These are phyloP conservation scores for Strigomonas culicis DNA, from an alignment of 208 protist genomes.

Conservation along the genomic window DNA sequence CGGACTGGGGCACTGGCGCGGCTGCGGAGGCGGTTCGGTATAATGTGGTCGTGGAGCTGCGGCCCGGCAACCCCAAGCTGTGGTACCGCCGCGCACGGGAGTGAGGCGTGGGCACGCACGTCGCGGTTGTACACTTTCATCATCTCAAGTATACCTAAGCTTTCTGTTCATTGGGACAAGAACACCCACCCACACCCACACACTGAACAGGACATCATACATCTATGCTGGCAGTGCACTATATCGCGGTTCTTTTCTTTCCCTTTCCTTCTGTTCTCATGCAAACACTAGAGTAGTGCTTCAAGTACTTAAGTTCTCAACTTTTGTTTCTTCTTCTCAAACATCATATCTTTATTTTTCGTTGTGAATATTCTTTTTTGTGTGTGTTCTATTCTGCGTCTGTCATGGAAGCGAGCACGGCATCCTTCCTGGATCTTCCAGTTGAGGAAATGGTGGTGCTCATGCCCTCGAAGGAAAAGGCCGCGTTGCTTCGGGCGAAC, in stretches of 20 bases:
- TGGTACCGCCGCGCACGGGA: conserved; percentile 14
- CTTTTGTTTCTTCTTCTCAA: no score
- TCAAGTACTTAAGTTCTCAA: no score
- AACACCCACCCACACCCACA: no score
- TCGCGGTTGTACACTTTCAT: background rate
- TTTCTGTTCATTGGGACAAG: no score
- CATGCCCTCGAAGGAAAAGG: background rate
- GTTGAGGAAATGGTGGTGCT: background rate
- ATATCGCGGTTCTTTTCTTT: no score
- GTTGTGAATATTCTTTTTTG: no score
- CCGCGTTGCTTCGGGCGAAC: background rate
- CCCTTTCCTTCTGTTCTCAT: no score
- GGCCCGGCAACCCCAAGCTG: conserved; percentile 32
- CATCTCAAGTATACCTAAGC: background rate
- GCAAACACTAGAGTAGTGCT: no score
- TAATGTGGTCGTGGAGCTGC: conserved; percentile 72
- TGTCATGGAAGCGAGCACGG: background rate
- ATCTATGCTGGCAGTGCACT: no score
- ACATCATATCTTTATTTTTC: no score
- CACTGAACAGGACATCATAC: no score
- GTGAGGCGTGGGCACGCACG: background rate
- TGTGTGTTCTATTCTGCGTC: no score
- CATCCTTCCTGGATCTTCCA: background rate
- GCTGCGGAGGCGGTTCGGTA: conserved; percentile 18
- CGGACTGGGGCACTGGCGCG: conserved; percentile 28